Evolutionary conservation across 192 early-diverging fungal species (phyloP), one percentile per base, ranked within the genome.

Genomic region (Spinellus fusiger): DNA sequence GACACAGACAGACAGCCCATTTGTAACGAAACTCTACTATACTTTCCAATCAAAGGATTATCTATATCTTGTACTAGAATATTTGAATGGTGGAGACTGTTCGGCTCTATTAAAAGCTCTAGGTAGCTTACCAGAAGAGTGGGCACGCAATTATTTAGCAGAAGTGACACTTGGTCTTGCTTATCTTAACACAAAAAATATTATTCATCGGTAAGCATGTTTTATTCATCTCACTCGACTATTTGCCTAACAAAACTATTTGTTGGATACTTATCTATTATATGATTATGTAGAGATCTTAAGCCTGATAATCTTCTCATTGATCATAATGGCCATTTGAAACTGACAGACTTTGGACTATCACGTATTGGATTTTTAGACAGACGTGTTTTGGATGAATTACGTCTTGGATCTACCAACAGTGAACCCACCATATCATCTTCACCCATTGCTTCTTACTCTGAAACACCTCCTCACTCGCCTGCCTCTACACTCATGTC

Each of bases 281-380:
- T 23, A 25, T 23, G 12, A 25, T 3, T 20, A 25, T 20, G 27
- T 29, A 87, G 96, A 54, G 89, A 93, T 64, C 69, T 93, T n/a
- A 92, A 92, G 57, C 89, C 87, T 0, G 91, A 94, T 57, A 93
- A 93, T 57, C 61, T 93, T 25, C 69, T 94, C 16, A 93, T 94
- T 70, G 88, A 92, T 64, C 79, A 85, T 58, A 76, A 87, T 56
- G 93, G 90, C 5, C 89, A 94, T 66, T 61, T 94, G 33, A 93
- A 93, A 68, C 66, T 94, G 29, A 93, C 90, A 4, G 93, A 94
- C 49, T 94, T 94, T 80, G 93, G 93, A 3, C 62, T 94, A 12
- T 91, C 90, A 0, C 66, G 88, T 7, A 84, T 90, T 26, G 92
- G 92, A 25, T 94, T 94, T 53, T 74, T 92, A 26, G 92, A 88